Percentiles rank a stretch among this genome's conserved stretches.
phyloP scores from a whole-genome alignment of 192 early-diverging fungal species.

The Rhizoclosmatium sp. region DNA sequence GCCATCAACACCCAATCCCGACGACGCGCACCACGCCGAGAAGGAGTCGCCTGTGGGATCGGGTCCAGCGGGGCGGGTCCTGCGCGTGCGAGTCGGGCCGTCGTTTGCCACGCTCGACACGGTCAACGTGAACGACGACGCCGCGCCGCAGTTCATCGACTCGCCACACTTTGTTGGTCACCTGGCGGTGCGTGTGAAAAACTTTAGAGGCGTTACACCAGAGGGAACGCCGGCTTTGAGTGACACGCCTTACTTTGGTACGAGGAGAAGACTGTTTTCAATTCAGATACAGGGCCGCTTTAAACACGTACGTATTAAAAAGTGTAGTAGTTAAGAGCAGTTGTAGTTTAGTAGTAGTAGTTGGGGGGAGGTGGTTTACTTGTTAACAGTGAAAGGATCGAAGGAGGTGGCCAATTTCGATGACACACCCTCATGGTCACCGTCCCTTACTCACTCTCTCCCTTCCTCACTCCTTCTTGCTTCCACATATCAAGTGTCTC shows the following conservation, averaged over 20 bases:
- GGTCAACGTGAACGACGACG: slow-evolving; percentile 69
- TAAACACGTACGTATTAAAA: slow-evolving; percentile 59
- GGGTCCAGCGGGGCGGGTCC: slow-evolving; percentile 43
- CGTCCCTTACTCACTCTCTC: too few relatives aligned
- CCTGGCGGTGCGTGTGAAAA: slow-evolving; percentile 72
- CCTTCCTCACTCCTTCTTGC: too few relatives aligned
- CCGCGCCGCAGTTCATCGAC: slow-evolving; percentile 68
- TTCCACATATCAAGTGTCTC: too few relatives aligned
- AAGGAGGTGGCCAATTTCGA: too few relatives aligned
- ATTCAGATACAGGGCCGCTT: slow-evolving; percentile 79
- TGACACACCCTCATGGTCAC: too few relatives aligned
- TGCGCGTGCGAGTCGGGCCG: slow-evolving; percentile 58
- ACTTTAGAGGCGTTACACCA: slow-evolving; percentile 67
- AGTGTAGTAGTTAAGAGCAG: too few relatives aligned
- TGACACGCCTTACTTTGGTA: slow-evolving; percentile 65
- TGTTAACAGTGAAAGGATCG: too few relatives aligned
- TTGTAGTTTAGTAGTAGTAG: not conserved
- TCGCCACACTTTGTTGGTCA: slow-evolving; percentile 69
- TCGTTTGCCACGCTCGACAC: slow-evolving; percentile 48
- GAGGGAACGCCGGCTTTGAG: slow-evolving; percentile 35
- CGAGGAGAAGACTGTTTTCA: slow-evolving; percentile 67
- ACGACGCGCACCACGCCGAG: slow-evolving; percentile 37
- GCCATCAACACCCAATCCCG: not conserved
- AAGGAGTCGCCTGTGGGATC: slow-evolving; percentile 50
- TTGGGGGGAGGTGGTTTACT: not conserved